Evolutionary conservation across 163 green algal species (phyloP), one percentile per base, ranked within the genome.

Genomic region (Smithsoniella earleae): DNA sequence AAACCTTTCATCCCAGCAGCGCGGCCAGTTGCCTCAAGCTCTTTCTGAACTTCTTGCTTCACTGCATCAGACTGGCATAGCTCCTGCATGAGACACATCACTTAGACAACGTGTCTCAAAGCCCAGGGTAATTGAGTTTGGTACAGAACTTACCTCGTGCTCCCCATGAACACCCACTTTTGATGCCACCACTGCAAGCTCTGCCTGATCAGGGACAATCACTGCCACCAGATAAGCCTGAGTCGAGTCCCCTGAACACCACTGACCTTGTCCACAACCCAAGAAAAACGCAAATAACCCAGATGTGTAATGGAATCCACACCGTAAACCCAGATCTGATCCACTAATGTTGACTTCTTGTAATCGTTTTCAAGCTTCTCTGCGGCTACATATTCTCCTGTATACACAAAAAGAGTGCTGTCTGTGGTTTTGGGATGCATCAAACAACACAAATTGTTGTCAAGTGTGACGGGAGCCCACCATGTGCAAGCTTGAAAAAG

Each of bases 351-450:
- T 55, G 79, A 77, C 82, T 94, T 90, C 81, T 93, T 92, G 83
- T 94, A 96, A 1, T 86, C 83, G 22, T 77, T 81, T 86, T 98
- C 93, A 27, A 98, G 66, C 82, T 95, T 95, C 86, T 98, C 93
- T 30, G 96, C 92, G 0, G 91, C 89, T 27, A 98, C 85, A 76
- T 98, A 97, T 84, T 98, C 93, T 36, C 90, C 77, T 89, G 84
- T 27, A 18, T 20, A 3, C 54, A 72, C n/a, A 33, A 20, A 65
- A 20, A 65, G 25, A 36, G 52, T 8, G 20, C 6, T 6, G 16
- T 6, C 52, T 13, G 33, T 13, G 52, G n/a, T 13, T 22, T 49
- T 10, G 10, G 40, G 10, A 49, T 49, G 40, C 40, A 49, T 10
- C 40, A 49, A 49, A 49, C 40, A 49, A 13, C 40, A 49, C 40